These are phyloP conservation scores for Paraconiothyrium sp. DNA, from an alignment of 2,329 filamentous ascomycete genomes.

Conservation along the genomic window DNA sequence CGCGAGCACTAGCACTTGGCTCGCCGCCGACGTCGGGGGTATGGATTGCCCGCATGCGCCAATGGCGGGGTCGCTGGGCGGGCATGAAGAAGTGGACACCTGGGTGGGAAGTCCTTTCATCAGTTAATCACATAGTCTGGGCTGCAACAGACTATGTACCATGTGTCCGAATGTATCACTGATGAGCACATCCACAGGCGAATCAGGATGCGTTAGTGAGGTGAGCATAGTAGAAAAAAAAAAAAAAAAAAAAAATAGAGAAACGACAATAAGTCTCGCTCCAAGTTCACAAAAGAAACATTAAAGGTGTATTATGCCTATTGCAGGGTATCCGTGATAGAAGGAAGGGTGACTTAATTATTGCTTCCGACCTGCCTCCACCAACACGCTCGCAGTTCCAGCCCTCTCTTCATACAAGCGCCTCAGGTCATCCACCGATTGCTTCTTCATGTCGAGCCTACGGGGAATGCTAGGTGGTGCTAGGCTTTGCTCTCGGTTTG, in stretches of 20 bases:
- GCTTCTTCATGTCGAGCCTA: constrained; percentile 55
- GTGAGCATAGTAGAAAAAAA: not conserved
- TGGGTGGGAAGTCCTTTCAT: too few species aligned
- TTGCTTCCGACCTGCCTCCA: constrained; percentile 30
- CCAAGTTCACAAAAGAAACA: not conserved
- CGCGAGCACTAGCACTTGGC: not conserved
- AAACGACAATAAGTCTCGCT: not conserved
- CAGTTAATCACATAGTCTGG: too few species aligned
- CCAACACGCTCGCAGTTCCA: constrained; percentile 49
- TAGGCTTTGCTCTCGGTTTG: constrained; percentile 26
- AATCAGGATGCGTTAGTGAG: too few species aligned
- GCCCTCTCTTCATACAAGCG: constrained; percentile 60
- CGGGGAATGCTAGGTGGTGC: constrained; percentile 35
- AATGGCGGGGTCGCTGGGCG: not conserved
- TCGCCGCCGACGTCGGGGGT: constrained; percentile 6
- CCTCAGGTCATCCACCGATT: constrained; percentile 58
- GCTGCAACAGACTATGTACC: too few species aligned
- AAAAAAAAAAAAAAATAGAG: not conserved
- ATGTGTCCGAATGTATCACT: too few species aligned
- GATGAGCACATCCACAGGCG: too few species aligned
- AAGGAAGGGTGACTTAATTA: constrained; percentile 6
- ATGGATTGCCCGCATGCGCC: constrained; percentile 2
- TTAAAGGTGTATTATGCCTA: constrained; percentile 10
- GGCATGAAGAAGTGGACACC: not conserved
- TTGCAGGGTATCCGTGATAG: constrained; percentile 7